Evolutionary conservation across 1,284 basidiomycete species (phyloP).

Genomic region (Ustilago tritici): DNA sequence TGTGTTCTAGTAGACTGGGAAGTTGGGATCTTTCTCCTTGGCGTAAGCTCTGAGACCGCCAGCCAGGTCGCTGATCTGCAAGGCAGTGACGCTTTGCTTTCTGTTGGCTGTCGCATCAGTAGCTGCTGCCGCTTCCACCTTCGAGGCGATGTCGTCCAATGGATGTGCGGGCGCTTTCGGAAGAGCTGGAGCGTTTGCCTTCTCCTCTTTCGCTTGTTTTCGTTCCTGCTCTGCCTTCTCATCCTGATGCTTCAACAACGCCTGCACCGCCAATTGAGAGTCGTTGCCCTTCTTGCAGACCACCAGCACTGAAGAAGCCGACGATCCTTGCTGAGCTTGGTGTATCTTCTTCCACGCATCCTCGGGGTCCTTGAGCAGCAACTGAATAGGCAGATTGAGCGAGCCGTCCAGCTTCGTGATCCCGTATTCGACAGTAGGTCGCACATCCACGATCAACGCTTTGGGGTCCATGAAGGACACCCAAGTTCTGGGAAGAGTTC

Average conservation of each 20-base stretch:
- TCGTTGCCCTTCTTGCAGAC: constrained; percentile 68
- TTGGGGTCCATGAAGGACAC: constrained; percentile 73
- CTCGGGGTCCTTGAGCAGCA: constrained; percentile 76
- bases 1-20: constrained; percentile 52
- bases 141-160: background rate
- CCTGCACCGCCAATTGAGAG: constrained; percentile 31
- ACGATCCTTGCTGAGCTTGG: background rate
- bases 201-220: background rate
- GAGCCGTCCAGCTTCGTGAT: constrained; percentile 85
- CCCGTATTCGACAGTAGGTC: constrained; percentile 83
- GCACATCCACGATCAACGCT: constrained; percentile 80
- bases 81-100: constrained; percentile 89
- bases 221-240: constrained; percentile 74
- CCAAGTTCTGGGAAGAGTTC: constrained; percentile 73
- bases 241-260: constrained; percentile 74
- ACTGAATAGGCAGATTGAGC: constrained; percentile 77
- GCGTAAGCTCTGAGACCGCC: constrained; percentile 58
- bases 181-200: background rate
- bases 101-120: constrained; percentile 18
- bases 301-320: constrained; percentile 18
- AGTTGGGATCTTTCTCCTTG: constrained; percentile 38
- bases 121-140: background rate
- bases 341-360: constrained; percentile 68
- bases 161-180: constrained; percentile 17
- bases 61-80: constrained; percentile 46